A percentile compares a stretch with the other conserved stretches of the same genome.
Conservation (phyloP, 2,329 filamentous ascomycete species). For the Cladosporium colombiae region DNA sequence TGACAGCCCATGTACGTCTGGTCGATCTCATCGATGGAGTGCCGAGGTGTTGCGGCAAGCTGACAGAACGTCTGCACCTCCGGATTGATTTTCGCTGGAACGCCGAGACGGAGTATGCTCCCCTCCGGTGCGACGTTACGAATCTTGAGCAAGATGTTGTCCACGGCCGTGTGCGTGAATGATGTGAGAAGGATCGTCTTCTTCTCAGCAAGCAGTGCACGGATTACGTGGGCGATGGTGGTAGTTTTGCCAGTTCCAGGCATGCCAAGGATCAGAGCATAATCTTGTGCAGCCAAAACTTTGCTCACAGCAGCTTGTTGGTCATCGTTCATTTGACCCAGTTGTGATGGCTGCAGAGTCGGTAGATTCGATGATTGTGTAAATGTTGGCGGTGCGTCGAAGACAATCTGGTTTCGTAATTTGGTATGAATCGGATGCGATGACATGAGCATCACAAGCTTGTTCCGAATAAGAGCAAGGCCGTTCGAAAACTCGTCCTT, state of each 20-base stretch:
- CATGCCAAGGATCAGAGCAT: constrained; percentile 97
- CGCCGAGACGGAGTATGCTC: constrained; percentile 80
- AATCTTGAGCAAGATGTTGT: constrained; percentile 95
- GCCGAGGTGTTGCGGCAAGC: constrained; percentile 71
- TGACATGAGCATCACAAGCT: constrained; percentile 87
- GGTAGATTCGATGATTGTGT: constrained; percentile 48
- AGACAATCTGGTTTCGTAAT: constrained; percentile 78
- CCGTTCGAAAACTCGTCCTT: constrained; percentile 99
- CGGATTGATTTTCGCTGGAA: constrained; percentile 79
- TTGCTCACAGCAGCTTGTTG: constrained; percentile 86
- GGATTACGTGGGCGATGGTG: constrained; percentile 96
- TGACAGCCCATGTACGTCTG: constrained; percentile 81
- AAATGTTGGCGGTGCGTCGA: constrained; percentile 73
- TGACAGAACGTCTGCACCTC: constrained; percentile 85
- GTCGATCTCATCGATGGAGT: constrained; percentile 79
- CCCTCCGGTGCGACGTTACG: constrained; percentile 58
- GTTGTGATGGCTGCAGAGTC: constrained; percentile 29
- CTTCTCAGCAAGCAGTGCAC: constrained; percentile 80
- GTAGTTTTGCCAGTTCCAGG: constrained; percentile 98
- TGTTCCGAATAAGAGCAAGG: constrained; percentile 93
- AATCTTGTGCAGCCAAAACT: constrained; percentile 93
- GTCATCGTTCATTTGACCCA: constrained; percentile 72
- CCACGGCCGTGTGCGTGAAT: constrained; percentile 95
- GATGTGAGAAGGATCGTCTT: constrained; percentile 93
- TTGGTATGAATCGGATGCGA: constrained; percentile 43